Conservation (phyloP, 2,329 filamentous ascomycete genomes). For the Pseudopyricularia javanii region DNA sequence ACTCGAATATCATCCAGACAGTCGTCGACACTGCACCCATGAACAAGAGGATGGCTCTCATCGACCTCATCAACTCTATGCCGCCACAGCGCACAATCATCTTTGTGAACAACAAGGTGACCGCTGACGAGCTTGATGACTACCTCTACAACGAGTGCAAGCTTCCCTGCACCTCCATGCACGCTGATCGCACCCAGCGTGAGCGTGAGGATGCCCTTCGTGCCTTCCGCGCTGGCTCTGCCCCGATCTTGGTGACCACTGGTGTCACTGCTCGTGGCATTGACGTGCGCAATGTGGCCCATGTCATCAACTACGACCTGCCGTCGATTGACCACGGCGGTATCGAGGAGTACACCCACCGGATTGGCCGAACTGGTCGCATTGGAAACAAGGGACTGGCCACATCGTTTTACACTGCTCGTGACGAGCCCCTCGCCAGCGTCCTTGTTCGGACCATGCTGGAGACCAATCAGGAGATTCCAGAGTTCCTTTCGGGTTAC, state of each 20-base stretch:
- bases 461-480: constrained; percentile 66
- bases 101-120: constrained; percentile 74
- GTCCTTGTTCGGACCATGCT: constrained; percentile 71
- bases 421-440: constrained; percentile 59
- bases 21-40: constrained; percentile 54
- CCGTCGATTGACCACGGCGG: constrained; percentile 66
- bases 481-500: constrained; percentile 64
- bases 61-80: constrained; percentile 59
- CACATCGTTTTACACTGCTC: constrained; percentile 77
- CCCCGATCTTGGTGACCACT: constrained; percentile 76
- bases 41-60: constrained; percentile 58
- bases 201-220: constrained; percentile 90
- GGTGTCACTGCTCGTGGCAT: constrained; percentile 80
- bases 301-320: constrained; percentile 90
- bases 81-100: constrained; percentile 70
- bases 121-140: constrained; percentile 77
- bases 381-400: constrained; percentile 81
- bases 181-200: constrained; percentile 72
- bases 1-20: constrained; percentile 70
- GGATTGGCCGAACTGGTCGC: constrained; percentile 89
- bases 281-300: constrained; percentile 74
- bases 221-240: constrained; percentile 62
- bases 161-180: constrained; percentile 79
- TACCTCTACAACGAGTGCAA: constrained; percentile 62
- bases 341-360: constrained; percentile 86